Conservation (phyloP, 306 rosid species). For the Cucurbita ficifolia region DNA sequence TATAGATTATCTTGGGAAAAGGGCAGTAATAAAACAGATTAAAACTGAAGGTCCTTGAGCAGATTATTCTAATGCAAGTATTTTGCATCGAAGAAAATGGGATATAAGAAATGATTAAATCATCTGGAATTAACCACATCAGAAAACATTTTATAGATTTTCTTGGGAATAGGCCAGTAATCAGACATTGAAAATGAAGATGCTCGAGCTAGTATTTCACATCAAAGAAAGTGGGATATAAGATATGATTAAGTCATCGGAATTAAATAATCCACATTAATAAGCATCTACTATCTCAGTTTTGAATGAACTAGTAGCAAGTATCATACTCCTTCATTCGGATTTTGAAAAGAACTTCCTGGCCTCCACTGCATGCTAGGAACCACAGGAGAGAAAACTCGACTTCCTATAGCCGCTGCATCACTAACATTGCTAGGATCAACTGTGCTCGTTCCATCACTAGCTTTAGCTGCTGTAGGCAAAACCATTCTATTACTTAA, state of each 20-base stretch:
- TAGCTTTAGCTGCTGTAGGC: slow-evolving; percentile 57
- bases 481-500: slow-evolving; percentile 45
- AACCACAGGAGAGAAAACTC: slow-evolving; percentile 72
- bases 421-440: slow-evolving; percentile 57
- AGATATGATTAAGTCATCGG: too few species aligned
- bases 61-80: not conserved
- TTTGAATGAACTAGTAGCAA: not conserved
- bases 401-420: slow-evolving; percentile 48
- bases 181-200: too few species aligned
- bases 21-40: not conserved
- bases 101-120: not conserved
- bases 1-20: not conserved
- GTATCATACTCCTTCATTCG: slow-evolving; percentile 47
- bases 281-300: not conserved
- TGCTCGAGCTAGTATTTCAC: not conserved
- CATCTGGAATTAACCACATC: slow-evolving; percentile 3
- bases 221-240: not conserved
- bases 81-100: not conserved
- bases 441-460: slow-evolving; percentile 46
- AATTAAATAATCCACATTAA: not conserved
- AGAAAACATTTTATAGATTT: not conserved
- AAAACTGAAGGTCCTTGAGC: not conserved
- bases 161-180: not conserved
- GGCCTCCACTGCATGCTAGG: slow-evolving; percentile 97
- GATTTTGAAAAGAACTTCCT: slow-evolving; percentile 76